A percentile compares a stretch with the other conserved stretches of the same genome.
These are phyloP conservation scores for Erysimum cheiranthoides DNA, from an alignment of 345 rosid species.

Conservation along the genomic window DNA sequence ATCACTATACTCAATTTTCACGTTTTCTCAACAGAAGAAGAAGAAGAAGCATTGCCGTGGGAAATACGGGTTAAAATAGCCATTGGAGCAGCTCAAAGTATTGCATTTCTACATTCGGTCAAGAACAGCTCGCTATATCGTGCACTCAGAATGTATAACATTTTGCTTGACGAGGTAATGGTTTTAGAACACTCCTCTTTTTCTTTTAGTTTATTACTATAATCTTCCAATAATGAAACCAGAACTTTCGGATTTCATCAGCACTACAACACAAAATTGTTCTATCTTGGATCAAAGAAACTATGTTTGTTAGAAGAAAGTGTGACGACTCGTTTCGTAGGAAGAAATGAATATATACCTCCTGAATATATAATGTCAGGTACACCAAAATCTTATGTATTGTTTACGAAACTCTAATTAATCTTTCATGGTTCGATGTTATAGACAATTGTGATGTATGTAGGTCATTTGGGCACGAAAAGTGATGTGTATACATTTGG, in stretches of 20 bases:
- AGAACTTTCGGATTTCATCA: background rate
- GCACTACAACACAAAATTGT: constrained; percentile 30
- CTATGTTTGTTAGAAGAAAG: background rate
- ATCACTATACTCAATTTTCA: background rate
- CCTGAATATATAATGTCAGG: constrained; percentile 42
- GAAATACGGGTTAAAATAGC: constrained; percentile 33
- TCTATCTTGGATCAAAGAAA: constrained; percentile 32
- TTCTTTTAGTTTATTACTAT: background rate
- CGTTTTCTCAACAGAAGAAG: constrained; percentile 25
- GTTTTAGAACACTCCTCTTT: background rate
- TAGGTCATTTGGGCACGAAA: constrained; percentile 22
- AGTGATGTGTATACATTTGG: constrained; percentile 43
- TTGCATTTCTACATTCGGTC: constrained; percentile 31
- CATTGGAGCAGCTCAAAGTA: constrained; percentile 26
- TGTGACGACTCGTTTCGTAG: background rate
- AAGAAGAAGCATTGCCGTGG: constrained; percentile 27
- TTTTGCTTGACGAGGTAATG: constrained; percentile 37
- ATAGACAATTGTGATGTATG: background rate
- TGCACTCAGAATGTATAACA: constrained; percentile 18
- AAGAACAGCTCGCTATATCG: constrained; percentile 16
- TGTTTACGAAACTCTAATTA: too few species aligned
- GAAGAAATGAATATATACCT: constrained; percentile 28
- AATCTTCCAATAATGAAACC: background rate
- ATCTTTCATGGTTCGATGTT: background rate
- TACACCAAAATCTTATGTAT: constrained; percentile 10